Base-by-base conservation (phyloP, 805 yeast genomes). In the Candida saitoana region DNA sequence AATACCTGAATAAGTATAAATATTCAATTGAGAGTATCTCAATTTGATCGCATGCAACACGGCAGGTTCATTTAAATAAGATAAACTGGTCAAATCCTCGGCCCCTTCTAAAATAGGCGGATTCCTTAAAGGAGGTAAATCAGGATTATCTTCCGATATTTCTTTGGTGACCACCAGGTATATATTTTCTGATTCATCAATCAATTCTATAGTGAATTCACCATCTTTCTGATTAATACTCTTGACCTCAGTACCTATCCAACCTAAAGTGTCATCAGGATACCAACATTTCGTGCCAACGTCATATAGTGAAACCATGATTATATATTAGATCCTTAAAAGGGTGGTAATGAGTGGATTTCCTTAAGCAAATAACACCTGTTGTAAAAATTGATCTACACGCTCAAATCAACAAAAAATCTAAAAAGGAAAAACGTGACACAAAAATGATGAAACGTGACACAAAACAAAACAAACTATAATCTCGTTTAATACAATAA, bases 1-100 rank as follows among this genome's bases (percentile, higher is more conserved):
- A 42, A 91, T 93, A 62, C 99, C 99, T 1, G 96, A 87, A 61
- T 91, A 91, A 2, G 99, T 93, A 64, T 91, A 91, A 46, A 91
- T 91, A 60, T 84, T 87, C 54, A 91, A 76, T 60, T 88, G 96
- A 29, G 89, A 74, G 59, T 93, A 91, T 51, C 99, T 79, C 48
- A 86, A 79, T 56, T 80, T 84, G 60, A 93, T 91, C 15, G 98
- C 97, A 56, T 90, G 95, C 51, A 91, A 74, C 38, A 91, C 96
- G 1, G 97, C 95, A 1, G 99, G 98, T 62, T 91, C 99, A 62
- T 91, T 91, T 54, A 93, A 71, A 59, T 91, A 90, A 0, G 97
- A 89, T 42, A 91, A 74, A 41, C 89, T 83, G 2, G 98, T 93
- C 56, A 91, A 76, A 66, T 93, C 99, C 60, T 91, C 97, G 15